Base-by-base conservation (phyloP, 345 rosid species). In the Rhodamnia rubescens region DNA sequence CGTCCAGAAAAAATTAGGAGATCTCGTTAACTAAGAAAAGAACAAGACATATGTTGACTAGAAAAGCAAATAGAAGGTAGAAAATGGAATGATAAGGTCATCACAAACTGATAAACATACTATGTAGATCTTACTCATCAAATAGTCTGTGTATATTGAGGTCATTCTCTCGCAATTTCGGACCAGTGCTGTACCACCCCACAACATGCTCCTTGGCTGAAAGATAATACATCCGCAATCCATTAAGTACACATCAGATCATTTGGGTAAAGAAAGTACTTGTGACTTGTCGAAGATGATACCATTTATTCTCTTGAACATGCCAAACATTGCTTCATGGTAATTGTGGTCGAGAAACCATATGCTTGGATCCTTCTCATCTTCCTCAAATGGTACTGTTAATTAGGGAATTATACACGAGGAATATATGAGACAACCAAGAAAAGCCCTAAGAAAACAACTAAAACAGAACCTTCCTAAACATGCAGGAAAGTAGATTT, bases 291-390 rank as follows among this genome's bases (percentile, higher is more conserved):
- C 2, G 6, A 69, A 69, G 47, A 69, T 13, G 24, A 82, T 92
- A 95, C 98, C 99, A 83, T 97, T 96, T 53, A 96, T 97, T 87
- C 99, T 94, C 91, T 97, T 97, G 90, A 97, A 96, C 99, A 97
- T 96, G 80, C 96, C 94, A 89, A 93, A 95, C 99, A 97, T 95
- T 0, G 98, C 91, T 86, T 96, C 99, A 20, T 96, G 99, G 92
- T 97, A 97, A 87, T 96, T 97, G 90, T 96, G 98, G 91, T 97
- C 98, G 78, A 97, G 93, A 90, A 96, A 97, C 99, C 98, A 97
- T 22, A 97, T 95, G 88, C 95, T 89, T 12, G 98, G 85, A 85
- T 96, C 98, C 88, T 93, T 97, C 78, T 96, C 98, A 89, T 97
- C 99, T 90, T 97, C 99, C 90, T 97, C 99, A 86, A 96, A 96